phyloP scores from a whole-genome alignment of 2,329 filamentous ascomycete species.

The Claviceps citrina region DNA sequence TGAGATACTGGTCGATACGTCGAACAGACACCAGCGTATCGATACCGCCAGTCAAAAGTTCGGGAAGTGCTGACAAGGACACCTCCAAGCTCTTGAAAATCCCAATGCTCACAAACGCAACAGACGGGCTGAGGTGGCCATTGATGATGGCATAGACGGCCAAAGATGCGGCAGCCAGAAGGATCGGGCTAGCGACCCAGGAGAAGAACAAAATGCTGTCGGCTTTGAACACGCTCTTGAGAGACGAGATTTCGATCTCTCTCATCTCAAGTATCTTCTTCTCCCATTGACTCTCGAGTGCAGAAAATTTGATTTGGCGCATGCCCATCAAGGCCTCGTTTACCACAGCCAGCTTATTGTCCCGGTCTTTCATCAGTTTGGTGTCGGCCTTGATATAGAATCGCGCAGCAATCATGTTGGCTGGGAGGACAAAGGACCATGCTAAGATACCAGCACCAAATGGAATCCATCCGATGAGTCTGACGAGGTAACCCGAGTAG shows the following conservation, averaged over 20 bases:
- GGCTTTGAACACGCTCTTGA: conserved; percentile 50
- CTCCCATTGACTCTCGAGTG: conserved; percentile 61
- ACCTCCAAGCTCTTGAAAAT: conserved; percentile 62
- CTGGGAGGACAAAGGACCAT: conserved; percentile 47
- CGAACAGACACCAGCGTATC: conserved; percentile 60
- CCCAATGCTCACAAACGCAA: conserved; percentile 65
- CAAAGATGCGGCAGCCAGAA: conserved; percentile 57
- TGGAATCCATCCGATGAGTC: conserved; percentile 56
- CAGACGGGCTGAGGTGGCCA: conserved; percentile 49
- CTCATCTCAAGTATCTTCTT: conserved; percentile 47
- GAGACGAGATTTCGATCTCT: conserved; percentile 47
- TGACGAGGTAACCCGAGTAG: conserved; percentile 50
- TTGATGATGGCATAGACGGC: conserved; percentile 51
- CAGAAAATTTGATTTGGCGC: conserved; percentile 73
- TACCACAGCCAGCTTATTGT: conserved; percentile 59
- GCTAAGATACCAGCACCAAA: conserved; percentile 49
- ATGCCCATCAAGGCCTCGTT: conserved; percentile 67
- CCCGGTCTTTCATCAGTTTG: conserved; percentile 57
- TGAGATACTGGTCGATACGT: conserved; percentile 57
- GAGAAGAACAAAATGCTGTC: conserved; percentile 49
- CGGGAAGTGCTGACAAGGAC: conserved; percentile 54
- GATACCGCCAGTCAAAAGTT: conserved; percentile 53
- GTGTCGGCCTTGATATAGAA: conserved; percentile 51
- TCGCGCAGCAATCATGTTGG: conserved; percentile 54
- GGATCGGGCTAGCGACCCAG: conserved; percentile 59